These are phyloP conservation scores for Butyriboletus appendiculatus DNA, from an alignment of 1,284 basidiomycete species.

Conservation along the genomic window DNA sequence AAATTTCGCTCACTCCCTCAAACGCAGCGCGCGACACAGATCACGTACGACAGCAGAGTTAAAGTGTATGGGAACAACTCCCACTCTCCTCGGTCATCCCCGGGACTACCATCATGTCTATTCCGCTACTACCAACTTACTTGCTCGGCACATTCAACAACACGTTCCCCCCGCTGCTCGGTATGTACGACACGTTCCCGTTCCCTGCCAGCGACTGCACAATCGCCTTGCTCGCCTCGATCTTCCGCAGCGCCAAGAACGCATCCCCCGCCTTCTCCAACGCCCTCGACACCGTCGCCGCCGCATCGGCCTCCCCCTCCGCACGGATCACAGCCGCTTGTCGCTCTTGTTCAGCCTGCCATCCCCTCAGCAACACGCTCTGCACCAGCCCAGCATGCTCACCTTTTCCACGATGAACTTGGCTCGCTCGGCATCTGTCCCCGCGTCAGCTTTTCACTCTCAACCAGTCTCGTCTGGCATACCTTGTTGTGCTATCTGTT, in stretches of 20 bases:
- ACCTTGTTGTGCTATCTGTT: slow-evolving; percentile 97
- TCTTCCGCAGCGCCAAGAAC: slow-evolving; percentile 93
- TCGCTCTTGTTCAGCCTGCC: slow-evolving; percentile 95
- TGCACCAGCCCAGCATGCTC: slow-evolving; percentile 16
- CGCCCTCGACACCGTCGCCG: slow-evolving; percentile 90
- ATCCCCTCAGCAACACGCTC: slow-evolving; percentile 18
- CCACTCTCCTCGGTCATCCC: slow-evolving; percentile 18
- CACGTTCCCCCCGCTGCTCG: slow-evolving; percentile 76
- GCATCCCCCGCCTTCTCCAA: slow-evolving; percentile 95
- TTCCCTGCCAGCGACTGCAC: slow-evolving; percentile 78
- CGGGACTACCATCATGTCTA: background rate
- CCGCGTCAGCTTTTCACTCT: slow-evolving; percentile 11
- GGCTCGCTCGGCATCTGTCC: slow-evolving; percentile 90
- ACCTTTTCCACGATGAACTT: slow-evolving; percentile 99
- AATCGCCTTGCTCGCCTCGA: slow-evolving; percentile 98
- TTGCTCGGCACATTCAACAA: slow-evolving; percentile 80
- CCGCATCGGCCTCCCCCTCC: slow-evolving; percentile 98
- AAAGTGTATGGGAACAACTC: slow-evolving; percentile 26
- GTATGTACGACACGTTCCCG: slow-evolving; percentile 88
- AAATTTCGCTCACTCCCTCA: slow-evolving; percentile 21
- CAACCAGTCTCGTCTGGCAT: slow-evolving; percentile 18
- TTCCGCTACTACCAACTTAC: slow-evolving; percentile 21
- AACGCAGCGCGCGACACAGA: slow-evolving; percentile 21
- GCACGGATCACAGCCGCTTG: slow-evolving; percentile 98
- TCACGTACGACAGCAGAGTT: slow-evolving; percentile 26